Evolutionary conservation across 2,329 filamentous ascomycete species (phyloP), one percentile per base, ranked within the genome.

Genomic region (Penicillium sp.): DNA sequence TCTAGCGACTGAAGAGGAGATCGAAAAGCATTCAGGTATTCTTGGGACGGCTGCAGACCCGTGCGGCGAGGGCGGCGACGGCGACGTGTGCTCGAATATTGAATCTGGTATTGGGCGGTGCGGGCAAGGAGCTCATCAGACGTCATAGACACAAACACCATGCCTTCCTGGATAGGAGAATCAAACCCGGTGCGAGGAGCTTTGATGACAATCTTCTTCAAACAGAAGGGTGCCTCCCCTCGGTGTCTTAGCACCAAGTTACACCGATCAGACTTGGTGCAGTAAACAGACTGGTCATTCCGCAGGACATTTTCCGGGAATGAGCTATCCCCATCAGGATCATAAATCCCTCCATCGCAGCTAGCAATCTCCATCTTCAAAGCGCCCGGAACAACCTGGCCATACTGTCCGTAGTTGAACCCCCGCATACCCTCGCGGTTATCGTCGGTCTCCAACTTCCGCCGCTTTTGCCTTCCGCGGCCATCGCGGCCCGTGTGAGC

Each of bases 111-210:
- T 54, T 85, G 81, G 6, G 87, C 81, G 10, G 90, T 94, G 51
- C 86, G 81, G 18, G 79, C 81, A 39, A 94, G 74, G 1, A 94
- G 76, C 54, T 94, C 86, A 60, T 95, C 85, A 33, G 86, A 82
- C 36, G 85, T 82, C 92, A 96, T 96, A 41, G 89, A 83, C 25
- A 97, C 81, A 66, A 96, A 96, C 1, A 97, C 83, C 81, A 96
- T 87, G 40, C 94, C 92, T 79, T 95, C 89, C 71, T 92, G 87
- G 47, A 96, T 86, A 48, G 91, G 91, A 62, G 90, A 86, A 54
- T 90, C 92, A 70, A 91, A 96, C 47, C 89, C 89, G 39, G 81
- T 74, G 56, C 85, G 84, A 0, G 92, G 92, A 9, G 89, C 90
- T 69, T 90, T 92, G 71, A 97, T 95, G 57, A 95, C 80, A 44